Percentiles rank a stretch among this genome's conserved stretches.
These are phyloP conservation scores for Solanum lycopersicoides DNA, from an alignment of 257 asterid species.

Conservation along the genomic window DNA sequence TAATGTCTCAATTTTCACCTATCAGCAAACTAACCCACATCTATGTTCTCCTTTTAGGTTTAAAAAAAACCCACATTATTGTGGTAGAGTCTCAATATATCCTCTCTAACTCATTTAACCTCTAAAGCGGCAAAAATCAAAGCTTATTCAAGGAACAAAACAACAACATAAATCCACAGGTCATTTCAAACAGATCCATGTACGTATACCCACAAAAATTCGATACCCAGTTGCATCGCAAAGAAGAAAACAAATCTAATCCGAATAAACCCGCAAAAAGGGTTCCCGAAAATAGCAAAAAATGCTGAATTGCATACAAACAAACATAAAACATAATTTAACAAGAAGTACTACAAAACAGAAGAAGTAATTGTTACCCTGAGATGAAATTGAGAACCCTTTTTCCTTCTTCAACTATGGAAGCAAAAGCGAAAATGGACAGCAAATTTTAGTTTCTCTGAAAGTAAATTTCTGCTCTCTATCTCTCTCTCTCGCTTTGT, in stretches of 20 bases:
- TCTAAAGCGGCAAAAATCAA: background rate
- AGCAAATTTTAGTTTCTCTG: background rate
- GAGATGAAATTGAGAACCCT: background rate
- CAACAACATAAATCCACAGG: background rate
- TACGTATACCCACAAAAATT: background rate
- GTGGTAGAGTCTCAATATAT: background rate
- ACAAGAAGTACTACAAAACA: background rate
- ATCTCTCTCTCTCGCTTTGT: too few species aligned
- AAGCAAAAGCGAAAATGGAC: background rate
- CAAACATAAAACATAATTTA: background rate
- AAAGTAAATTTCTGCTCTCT: background rate
- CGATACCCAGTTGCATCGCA: background rate
- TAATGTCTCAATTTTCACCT: background rate
- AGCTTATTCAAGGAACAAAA: background rate
- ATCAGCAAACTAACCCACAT: background rate
- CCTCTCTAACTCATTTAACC: background rate
- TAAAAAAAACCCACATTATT: background rate
- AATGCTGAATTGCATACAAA: background rate
- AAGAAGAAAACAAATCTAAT: background rate
- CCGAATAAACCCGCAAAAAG: background rate
- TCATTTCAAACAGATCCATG: background rate
- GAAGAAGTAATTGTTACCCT: background rate
- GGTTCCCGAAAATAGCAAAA: background rate
- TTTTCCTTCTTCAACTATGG: background rate
- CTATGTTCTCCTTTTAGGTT: background rate